Evolutionary conservation across 805 yeast genomes (phyloP).

Genomic region (Brettanomyces anomalus): DNA sequence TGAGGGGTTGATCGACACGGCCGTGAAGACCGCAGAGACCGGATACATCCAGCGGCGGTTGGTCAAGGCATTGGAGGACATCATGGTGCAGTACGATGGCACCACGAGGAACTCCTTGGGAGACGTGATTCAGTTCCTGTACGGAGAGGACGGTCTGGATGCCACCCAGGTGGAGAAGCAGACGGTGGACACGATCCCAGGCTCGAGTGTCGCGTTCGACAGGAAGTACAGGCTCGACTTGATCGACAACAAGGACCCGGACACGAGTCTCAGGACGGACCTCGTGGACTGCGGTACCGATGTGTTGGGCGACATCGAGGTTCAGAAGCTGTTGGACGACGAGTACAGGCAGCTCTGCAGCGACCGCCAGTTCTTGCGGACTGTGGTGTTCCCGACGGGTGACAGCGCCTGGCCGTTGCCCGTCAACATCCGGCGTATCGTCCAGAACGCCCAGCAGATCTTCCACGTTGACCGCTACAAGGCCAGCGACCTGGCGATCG

Average conservation of each 20-base stretch:
- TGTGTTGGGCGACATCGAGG: conserved; percentile 76
- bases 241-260: conserved; percentile 44
- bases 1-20: conserved; percentile 99
- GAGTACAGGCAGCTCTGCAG: conserved; percentile 71
- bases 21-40: conserved; percentile 98
- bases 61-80: conserved; percentile 87
- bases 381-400: conserved; percentile 79
- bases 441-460: conserved; percentile 95
- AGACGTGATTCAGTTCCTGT: conserved; percentile 88
- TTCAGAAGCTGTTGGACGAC: conserved; percentile 72
- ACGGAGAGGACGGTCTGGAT: conserved; percentile 99
- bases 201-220: conserved; percentile 77
- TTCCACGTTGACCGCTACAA: conserved; percentile 87
- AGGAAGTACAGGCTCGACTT: conserved; percentile 80
- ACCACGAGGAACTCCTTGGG: conserved; percentile 97
- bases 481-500: conserved; percentile 83
- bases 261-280: conserved; percentile 54
- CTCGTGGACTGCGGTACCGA: conserved; percentile 84
- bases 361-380: conserved; percentile 77
- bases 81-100: conserved; percentile 66
- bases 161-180: conserved; percentile 98
- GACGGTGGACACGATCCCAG: conserved; percentile 90
- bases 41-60: conserved; percentile 98
- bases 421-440: conserved; percentile 90
- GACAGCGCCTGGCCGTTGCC: conserved; percentile 97